These are phyloP conservation scores for Podospora pseudopauciseta DNA, from an alignment of 495 filamentous ascomycete species.

Conservation along the genomic window DNA sequence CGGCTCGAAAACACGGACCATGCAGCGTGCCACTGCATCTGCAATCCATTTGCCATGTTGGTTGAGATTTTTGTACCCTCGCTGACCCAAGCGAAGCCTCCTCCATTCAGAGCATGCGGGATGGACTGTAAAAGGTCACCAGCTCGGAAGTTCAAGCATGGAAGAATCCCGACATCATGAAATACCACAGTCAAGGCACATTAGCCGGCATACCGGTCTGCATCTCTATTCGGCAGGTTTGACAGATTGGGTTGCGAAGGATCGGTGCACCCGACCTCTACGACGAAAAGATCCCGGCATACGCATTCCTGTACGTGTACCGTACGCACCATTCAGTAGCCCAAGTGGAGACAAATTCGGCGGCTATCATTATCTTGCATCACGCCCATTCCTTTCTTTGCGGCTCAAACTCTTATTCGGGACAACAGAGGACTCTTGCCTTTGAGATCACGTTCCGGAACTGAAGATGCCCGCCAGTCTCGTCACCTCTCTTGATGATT, in stretches of 20 bases:
- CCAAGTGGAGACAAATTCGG: not conserved
- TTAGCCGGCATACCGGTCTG: not conserved
- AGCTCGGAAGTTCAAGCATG: not conserved
- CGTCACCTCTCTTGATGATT: slow-evolving; percentile 53
- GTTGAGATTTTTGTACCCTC: not conserved
- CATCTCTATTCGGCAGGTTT: not conserved
- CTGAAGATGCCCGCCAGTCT: slow-evolving; percentile 50
- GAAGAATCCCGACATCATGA: not conserved
- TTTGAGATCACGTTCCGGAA: slow-evolving; percentile 54
- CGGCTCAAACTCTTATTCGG: slow-evolving; percentile 33
- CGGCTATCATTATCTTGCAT: not conserved
- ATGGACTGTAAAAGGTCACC: not conserved
- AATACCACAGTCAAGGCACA: not conserved
- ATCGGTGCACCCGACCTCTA: not conserved
- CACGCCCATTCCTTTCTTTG: not conserved
- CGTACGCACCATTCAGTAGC: not conserved
- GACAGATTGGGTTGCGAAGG: not conserved
- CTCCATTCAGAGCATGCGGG: not conserved
- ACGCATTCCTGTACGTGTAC: not conserved
- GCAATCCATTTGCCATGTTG: not conserved
- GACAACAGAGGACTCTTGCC: slow-evolving; percentile 50
- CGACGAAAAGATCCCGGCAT: not conserved
- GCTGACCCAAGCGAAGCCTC: not conserved
- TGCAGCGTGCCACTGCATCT: not conserved
- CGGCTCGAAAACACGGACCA: not conserved